A percentile compares a stretch with the other conserved stretches of the same genome.
phyloP scores from a whole-genome alignment of 2,329 filamentous ascomycete species.

The Chaetothyriales sp. region DNA sequence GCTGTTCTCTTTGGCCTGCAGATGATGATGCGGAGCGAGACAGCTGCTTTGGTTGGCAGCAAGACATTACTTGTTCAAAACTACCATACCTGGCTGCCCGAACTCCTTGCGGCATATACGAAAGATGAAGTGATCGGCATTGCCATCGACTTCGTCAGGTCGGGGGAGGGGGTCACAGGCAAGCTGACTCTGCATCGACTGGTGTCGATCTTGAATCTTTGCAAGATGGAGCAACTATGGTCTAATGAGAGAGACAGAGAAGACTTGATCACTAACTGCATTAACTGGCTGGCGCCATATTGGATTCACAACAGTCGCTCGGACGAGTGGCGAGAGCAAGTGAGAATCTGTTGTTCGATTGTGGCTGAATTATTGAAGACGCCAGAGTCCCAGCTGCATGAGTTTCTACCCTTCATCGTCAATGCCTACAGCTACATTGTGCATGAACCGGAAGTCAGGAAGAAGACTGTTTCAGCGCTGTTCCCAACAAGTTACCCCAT shows the following conservation, averaged over 20 bases:
- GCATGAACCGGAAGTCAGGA: constrained; percentile 45
- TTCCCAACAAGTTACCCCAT: constrained; percentile 90
- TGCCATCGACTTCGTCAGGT: constrained; percentile 85
- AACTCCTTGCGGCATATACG: constrained; percentile 61
- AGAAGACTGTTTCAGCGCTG: constrained; percentile 60
- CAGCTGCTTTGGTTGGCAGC: constrained; percentile 76
- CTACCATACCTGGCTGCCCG: constrained; percentile 94
- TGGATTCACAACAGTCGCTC: constrained; percentile 70
- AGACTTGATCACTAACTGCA: constrained; percentile 64
- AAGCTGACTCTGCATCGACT: constrained; percentile 88
- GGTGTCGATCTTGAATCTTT: constrained; percentile 83
- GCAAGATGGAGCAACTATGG: constrained; percentile 62
- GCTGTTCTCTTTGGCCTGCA: constrained; percentile 84
- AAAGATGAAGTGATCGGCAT: constrained; percentile 81
- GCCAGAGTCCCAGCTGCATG: constrained; percentile 66
- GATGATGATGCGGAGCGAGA: constrained; percentile 72
- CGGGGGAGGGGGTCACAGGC: constrained; percentile 73
- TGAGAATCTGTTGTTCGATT: constrained; percentile 84
- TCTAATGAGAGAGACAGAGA: constrained; percentile 60
- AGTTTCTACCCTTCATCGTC: constrained; percentile 81
- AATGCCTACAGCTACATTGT: constrained; percentile 75
- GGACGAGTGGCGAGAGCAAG: constrained; percentile 82
- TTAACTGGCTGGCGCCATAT: constrained; percentile 82
- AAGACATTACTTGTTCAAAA: constrained; percentile 93
- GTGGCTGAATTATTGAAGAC: constrained; percentile 72